Base-by-base conservation (phyloP, 306 rosid species). In the Abrus precatorius region DNA sequence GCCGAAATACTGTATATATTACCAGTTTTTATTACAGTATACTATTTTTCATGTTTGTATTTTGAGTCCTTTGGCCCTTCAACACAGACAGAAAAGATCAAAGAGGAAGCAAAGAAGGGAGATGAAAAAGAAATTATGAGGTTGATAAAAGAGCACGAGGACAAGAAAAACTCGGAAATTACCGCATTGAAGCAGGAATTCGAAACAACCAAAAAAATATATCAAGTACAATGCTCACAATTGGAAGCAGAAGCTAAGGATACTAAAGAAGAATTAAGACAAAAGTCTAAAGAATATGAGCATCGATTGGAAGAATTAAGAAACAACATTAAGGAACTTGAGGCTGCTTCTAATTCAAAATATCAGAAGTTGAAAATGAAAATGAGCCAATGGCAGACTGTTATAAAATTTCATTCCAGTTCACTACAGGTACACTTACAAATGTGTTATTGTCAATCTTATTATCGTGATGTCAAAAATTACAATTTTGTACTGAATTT, bases 61-160 rank as follows among this genome's bases (percentile, higher is more conserved):
- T 20, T 20, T 20, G 20, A 20, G 20, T 20, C 20, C 20, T 65
- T 88, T 56, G 41, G 41, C 41, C 41, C 41, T 0, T 5, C 41
- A 59, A 65, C 56, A 9, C 89, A 86, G 97, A 74, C 47, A 69
- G 90, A 85, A 84, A 88, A 81, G 88, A 82, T 54, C 61, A 79
- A 74, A 60, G 55, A 27, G 76, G 83, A 78, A 50, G 85, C 82
- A 78, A 74, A 68, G 36, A 87, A 48, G 50, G 40, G 10, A 29
- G 61, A 74, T 75, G 81, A 47, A 9, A 67, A 56, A 45, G 84
- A 74, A 73, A 30, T 29, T 38, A 43, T 8, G 13, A 84, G 81
- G 85, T 69, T 83, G 89, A 88, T 65, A 82, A 83, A 88, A 85
- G 90, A 88, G 80, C 87, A 83, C 13, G 93, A 88, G 11, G 85